Evolutionary conservation across 2,329 filamentous ascomycete genomes (phyloP).

Genomic region (Pseudogymnoascus sp.): DNA sequence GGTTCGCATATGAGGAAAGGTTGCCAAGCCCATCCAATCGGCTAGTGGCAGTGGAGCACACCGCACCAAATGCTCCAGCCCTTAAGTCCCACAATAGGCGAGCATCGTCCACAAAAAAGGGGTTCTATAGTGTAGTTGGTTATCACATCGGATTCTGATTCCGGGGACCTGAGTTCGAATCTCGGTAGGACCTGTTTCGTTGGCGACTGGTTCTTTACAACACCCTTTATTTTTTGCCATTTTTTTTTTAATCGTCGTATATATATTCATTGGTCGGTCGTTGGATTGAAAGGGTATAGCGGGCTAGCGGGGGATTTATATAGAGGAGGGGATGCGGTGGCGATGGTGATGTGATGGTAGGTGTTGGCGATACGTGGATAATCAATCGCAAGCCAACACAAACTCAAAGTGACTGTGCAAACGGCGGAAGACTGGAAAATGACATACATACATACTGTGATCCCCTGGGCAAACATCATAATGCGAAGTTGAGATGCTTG

Average conservation of each 20-base stretch:
- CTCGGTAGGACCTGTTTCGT: background rate
- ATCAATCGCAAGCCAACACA: background rate
- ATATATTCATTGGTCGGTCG: background rate
- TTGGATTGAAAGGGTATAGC: background rate
- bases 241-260: background rate
- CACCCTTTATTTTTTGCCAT: background rate
- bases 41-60: too few relatives aligned
- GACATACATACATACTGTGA: background rate
- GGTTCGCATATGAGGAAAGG: background rate
- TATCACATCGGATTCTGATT: slow-evolving; percentile 4
- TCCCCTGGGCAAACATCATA: background rate
- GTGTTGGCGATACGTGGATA: background rate
- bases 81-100: background rate
- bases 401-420: background rate
- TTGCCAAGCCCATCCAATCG: background rate
- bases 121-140: slow-evolving; percentile 1
- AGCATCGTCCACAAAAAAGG: background rate
- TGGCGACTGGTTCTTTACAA: background rate
- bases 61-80: background rate
- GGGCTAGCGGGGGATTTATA: background rate
- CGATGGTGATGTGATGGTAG: background rate
- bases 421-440: background rate
- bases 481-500: background rate
- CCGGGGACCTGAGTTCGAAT: slow-evolving; percentile 2
- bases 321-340: background rate